These are phyloP conservation scores for Penicillium sp. DNA, from an alignment of 2,329 filamentous ascomycete species.

Conservation along the genomic window DNA sequence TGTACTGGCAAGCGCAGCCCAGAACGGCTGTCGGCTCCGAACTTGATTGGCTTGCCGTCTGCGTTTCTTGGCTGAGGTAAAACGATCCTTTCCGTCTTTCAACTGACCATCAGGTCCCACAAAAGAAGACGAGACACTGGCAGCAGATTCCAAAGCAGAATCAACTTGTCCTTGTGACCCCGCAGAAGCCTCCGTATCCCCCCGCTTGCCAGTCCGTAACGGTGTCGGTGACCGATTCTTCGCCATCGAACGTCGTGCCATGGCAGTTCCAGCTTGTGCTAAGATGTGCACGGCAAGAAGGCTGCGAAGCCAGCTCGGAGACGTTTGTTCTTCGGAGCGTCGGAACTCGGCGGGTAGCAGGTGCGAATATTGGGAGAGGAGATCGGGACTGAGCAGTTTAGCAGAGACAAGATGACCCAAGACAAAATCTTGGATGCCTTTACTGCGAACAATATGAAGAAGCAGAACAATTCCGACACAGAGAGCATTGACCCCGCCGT, in stretches of 20 bases:
- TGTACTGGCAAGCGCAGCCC: slow-evolving; percentile 90
- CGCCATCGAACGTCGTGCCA: slow-evolving; percentile 48
- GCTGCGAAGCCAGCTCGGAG: slow-evolving; percentile 47
- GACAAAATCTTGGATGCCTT: slow-evolving; percentile 52
- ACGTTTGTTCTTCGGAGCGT: slow-evolving; percentile 41
- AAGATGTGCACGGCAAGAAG: slow-evolving; percentile 50
- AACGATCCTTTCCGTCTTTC: slow-evolving; percentile 56
- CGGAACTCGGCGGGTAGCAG: slow-evolving; percentile 46
- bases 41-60: slow-evolving; percentile 89
- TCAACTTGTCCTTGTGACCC: slow-evolving; percentile 44
- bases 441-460: slow-evolving; percentile 47
- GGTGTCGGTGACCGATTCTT: slow-evolving; percentile 44
- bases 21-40: slow-evolving; percentile 84
- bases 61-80: slow-evolving; percentile 71
- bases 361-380: slow-evolving; percentile 44
- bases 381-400: slow-evolving; percentile 44
- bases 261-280: slow-evolving; percentile 48
- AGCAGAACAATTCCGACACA: slow-evolving; percentile 47
- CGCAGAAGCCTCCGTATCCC: slow-evolving; percentile 47
- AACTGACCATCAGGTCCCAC: slow-evolving; percentile 44
- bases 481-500: slow-evolving; percentile 45
- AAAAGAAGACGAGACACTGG: slow-evolving; percentile 41
- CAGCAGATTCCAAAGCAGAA: slow-evolving; percentile 44
- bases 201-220: slow-evolving; percentile 42
- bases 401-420: slow-evolving; percentile 44